Percentiles rank a stretch among this genome's conserved stretches.
These are phyloP conservation scores for Priceomyces haplophilus DNA, from an alignment of 805 yeast species.

Conservation along the genomic window DNA sequence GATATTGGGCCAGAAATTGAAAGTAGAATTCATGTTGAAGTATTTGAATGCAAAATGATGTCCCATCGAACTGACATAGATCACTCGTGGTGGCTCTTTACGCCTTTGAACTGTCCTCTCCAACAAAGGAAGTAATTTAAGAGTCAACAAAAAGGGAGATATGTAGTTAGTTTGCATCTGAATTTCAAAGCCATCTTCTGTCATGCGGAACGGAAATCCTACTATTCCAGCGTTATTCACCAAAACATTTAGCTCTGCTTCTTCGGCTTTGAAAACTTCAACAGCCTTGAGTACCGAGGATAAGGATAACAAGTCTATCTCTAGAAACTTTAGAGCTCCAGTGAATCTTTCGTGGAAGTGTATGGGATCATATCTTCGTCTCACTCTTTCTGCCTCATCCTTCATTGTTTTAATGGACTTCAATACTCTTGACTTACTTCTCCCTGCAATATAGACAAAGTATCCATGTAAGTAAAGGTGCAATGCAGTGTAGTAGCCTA, in stretches of 20 bases:
- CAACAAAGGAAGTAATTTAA: slow-evolving; percentile 53
- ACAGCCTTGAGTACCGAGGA: slow-evolving; percentile 44
- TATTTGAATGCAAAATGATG: slow-evolving; percentile 52
- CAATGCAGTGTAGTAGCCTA: slow-evolving; percentile 73
- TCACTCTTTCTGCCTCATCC: slow-evolving; percentile 45
- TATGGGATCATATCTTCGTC: slow-evolving; percentile 21
- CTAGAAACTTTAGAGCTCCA: slow-evolving; percentile 38
- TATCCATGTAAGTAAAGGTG: slow-evolving; percentile 80
- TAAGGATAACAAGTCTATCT: slow-evolving; percentile 35
- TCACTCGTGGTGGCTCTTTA: slow-evolving; percentile 48
- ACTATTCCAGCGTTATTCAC: slow-evolving; percentile 79
- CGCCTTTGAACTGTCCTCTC: slow-evolving; percentile 33
- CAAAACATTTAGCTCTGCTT: slow-evolving; percentile 54
- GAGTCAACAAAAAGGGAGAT: slow-evolving; percentile 69
- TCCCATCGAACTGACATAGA: slow-evolving; percentile 64
- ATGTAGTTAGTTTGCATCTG: slow-evolving; percentile 78
- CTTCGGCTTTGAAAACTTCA: slow-evolving; percentile 42
- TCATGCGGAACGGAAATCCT: slow-evolving; percentile 65
- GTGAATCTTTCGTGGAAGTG: slow-evolving; percentile 19
- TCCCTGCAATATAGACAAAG: slow-evolving; percentile 69
- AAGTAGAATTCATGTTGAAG: slow-evolving; percentile 46
- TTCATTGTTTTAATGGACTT: slow-evolving; percentile 56
- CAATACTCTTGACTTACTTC: slow-evolving; percentile 54
- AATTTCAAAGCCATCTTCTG: slow-evolving; percentile 71
- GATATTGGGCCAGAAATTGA: slow-evolving; percentile 60